Conservation (phyloP, 2,329 filamentous ascomycete species). For the Macrophomina phaseolina region DNA sequence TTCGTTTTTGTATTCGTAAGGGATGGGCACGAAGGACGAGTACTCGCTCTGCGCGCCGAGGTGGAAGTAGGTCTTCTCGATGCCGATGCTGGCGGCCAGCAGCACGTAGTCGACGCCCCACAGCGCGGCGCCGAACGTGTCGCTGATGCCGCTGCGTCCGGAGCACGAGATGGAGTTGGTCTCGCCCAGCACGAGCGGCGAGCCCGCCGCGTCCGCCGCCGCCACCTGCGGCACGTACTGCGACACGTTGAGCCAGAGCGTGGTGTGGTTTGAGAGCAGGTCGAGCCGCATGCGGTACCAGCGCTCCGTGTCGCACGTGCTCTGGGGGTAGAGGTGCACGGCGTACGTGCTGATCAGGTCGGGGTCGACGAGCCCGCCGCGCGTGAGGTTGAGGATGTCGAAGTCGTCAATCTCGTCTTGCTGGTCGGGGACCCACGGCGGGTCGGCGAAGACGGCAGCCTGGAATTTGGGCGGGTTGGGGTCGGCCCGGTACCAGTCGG, state of each 20-base stretch:
- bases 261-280: slow-evolving; percentile 30
- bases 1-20: slow-evolving; percentile 23
- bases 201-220: slow-evolving; percentile 26
- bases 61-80: slow-evolving; percentile 53
- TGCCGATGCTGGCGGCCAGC: slow-evolving; percentile 20
- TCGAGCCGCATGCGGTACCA: slow-evolving; percentile 29
- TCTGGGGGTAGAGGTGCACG: slow-evolving; percentile 25
- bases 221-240: slow-evolving; percentile 29
- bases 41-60: slow-evolving; percentile 48
- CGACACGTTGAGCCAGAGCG: slow-evolving; percentile 30
- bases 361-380: slow-evolving; percentile 27
- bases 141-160: slow-evolving; percentile 45
- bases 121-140: slow-evolving; percentile 56
- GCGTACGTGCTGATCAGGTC: slow-evolving; percentile 15
- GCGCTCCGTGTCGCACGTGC: slow-evolving; percentile 26
- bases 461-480: slow-evolving; percentile 28
- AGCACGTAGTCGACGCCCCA: slow-evolving; percentile 57
- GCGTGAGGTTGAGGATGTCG: slow-evolving; percentile 30
- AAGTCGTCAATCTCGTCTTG: slow-evolving; percentile 28
- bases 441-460: slow-evolving; percentile 29
- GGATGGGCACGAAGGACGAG: slow-evolving; percentile 20
- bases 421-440: slow-evolving; percentile 20
- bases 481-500: slow-evolving; percentile 28
- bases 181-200: slow-evolving; percentile 36
- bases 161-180: slow-evolving; percentile 38